Percentiles rank a stretch among this genome's conserved stretches.
Evolutionary conservation across 1,284 basidiomycete genomes (phyloP).

Genomic region (Ganoderma resinaceum): DNA sequence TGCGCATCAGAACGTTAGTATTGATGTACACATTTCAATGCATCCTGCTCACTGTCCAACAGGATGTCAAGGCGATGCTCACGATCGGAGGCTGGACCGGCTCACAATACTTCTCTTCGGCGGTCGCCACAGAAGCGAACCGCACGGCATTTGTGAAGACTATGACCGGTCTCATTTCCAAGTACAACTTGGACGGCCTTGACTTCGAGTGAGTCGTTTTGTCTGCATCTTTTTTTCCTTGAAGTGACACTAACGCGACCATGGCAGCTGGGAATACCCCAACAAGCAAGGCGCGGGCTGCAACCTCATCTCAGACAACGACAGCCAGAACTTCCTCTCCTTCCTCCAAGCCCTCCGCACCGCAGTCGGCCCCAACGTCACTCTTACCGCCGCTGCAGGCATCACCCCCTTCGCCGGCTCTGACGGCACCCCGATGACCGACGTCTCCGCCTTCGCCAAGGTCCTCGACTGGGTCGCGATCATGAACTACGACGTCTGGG

Average conservation of each 20-base stretch:
- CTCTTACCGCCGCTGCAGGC: conserved; percentile 65
- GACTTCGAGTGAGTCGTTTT: conserved; percentile 79
- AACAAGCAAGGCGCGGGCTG: conserved; percentile 68
- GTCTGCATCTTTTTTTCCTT: conserved; percentile 7
- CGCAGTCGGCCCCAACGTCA: conserved; percentile 40
- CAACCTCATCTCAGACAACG: conserved; percentile 65
- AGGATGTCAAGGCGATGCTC: conserved; percentile 75
- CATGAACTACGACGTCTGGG: conserved; percentile 82
- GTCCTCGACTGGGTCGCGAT: conserved; percentile 72
- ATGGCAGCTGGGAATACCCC: conserved; percentile 84
- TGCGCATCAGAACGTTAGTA: conserved; percentile 61
- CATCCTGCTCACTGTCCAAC: conserved; percentile 12
- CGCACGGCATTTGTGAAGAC: conserved; percentile 74
- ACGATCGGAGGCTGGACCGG: conserved; percentile 92
- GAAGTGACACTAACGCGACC: not conserved
- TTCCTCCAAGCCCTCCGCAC: conserved; percentile 61
- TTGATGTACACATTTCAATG: not conserved
- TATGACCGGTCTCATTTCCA: conserved; percentile 62
- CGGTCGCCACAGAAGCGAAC: conserved; percentile 66
- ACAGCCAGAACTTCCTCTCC: conserved; percentile 66
- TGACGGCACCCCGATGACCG: conserved; percentile 56
- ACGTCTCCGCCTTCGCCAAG: conserved; percentile 65
- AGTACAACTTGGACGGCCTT: conserved; percentile 81
- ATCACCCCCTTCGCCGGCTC: conserved; percentile 61
- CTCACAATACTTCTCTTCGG: conserved; percentile 77